These are phyloP conservation scores for Penicillium pancosmium DNA, from an alignment of 495 filamentous ascomycete genomes.

Conservation along the genomic window DNA sequence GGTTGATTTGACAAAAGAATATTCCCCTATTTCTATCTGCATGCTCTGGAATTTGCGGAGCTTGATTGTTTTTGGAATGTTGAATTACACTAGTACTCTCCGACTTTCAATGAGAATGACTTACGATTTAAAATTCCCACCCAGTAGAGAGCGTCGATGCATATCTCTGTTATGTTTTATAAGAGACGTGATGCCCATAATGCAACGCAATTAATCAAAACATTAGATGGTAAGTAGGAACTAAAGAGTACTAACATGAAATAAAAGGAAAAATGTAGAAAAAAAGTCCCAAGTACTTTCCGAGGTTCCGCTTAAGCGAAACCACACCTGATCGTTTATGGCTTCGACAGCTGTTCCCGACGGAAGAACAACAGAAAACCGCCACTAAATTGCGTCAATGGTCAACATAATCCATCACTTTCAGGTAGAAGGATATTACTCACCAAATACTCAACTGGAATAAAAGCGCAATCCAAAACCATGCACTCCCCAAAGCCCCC, in stretches of 20 bases:
- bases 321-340: constrained; percentile 33
- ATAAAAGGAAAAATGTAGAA: not conserved
- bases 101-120: constrained; percentile 34
- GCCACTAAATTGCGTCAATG: constrained; percentile 31
- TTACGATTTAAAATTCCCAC: constrained; percentile 18
- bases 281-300: not conserved
- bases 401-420: not conserved
- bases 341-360: constrained; percentile 72
- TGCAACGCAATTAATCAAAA: not conserved
- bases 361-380: constrained; percentile 73
- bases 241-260: not conserved
- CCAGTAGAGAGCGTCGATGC: not conserved
- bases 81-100: constrained; percentile 17
- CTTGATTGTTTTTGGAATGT: constrained; percentile 20
- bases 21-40: constrained; percentile 26
- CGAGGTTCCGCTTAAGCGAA: not conserved
- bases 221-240: not conserved
- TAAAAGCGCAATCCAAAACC: constrained; percentile 68
- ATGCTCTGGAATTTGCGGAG: constrained; percentile 14
- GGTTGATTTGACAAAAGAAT: constrained; percentile 22
- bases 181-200: not conserved
- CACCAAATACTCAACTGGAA: constrained; percentile 65
- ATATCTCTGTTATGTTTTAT: constrained; percentile 2
- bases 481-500: constrained; percentile 55
- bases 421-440: constrained; percentile 23